Percentiles rank a stretch among this genome's conserved stretches.
These are phyloP conservation scores for Psophocarpus tetragonolobus DNA, from an alignment of 306 rosid species.

Conservation along the genomic window DNA sequence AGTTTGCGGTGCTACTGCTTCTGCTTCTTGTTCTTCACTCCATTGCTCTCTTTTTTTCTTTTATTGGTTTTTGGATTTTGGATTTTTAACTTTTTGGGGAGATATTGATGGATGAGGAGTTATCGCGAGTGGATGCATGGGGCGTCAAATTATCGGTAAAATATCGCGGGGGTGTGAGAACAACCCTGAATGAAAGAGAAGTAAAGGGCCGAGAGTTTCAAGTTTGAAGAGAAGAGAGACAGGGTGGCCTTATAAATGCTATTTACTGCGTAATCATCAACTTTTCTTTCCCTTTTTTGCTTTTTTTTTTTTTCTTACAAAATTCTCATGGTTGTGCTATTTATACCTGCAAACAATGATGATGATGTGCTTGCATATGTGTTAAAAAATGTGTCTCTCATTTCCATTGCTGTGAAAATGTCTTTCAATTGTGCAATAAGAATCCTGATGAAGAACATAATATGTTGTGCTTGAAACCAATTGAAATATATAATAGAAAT, in stretches of 20 bases:
- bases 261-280: conserved; percentile 35
- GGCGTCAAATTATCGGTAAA: conserved; percentile 17
- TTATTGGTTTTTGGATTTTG: background rate
- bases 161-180: conserved; percentile 22
- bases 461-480: background rate
- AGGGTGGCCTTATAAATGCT: conserved; percentile 45
- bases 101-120: background rate
- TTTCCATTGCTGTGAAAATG: background rate
- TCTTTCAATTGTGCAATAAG: background rate
- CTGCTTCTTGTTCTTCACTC: background rate
- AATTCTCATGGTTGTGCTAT: background rate
- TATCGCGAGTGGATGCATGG: background rate
- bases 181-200: background rate
- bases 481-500: background rate
- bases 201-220: background rate
- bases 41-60: background rate
- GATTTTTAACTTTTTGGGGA: background rate
- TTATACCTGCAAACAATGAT: background rate
- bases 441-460: background rate
- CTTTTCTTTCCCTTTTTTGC: background rate
- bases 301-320: background rate
- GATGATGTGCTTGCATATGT: background rate
- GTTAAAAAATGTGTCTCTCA: too few species aligned
- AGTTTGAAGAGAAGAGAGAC: conserved; percentile 12
- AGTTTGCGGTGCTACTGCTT: background rate